A percentile compares a stretch with the other conserved stretches of the same genome.
phyloP scores from a whole-genome alignment of 371 early-diverging fungal species.

The Apophysomyces ossiformis region DNA sequence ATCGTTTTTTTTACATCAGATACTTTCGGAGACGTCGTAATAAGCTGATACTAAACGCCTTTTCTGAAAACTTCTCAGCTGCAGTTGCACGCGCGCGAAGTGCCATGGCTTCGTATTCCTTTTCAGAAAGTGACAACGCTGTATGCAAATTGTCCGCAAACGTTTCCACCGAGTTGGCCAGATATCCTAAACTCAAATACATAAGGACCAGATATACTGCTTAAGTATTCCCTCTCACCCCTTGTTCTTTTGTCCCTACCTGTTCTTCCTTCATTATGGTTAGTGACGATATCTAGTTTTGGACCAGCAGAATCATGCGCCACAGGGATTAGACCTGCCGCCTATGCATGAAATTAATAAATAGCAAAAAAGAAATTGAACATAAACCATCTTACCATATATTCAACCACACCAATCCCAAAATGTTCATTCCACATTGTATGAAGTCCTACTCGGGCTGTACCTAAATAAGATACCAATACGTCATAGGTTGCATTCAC shows the following conservation, averaged over 20 bases:
- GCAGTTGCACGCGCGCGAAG: conserved; percentile 67
- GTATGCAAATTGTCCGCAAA: conserved; percentile 68
- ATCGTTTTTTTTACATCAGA: conserved; percentile 19
- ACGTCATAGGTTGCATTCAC: conserved; percentile 79
- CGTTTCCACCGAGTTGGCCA: conserved; percentile 67
- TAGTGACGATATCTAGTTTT: conserved; percentile 86
- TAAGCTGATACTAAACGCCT: conserved; percentile 58
- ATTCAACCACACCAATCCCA: conserved; percentile 96
- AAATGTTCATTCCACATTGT: conserved; percentile 98
- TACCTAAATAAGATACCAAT: conserved; percentile 61
- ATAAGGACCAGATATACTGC: background rate
- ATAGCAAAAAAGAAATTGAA: background rate
- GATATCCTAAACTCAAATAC: conserved; percentile 56
- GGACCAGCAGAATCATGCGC: conserved; percentile 97
- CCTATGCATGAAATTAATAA: conserved; percentile 44
- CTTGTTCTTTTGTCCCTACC: conserved; percentile 27
- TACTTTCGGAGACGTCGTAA: conserved; percentile 43
- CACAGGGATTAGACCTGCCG: conserved; percentile 88
- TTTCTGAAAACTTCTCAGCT: conserved; percentile 72
- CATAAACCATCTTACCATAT: conserved; percentile 69
- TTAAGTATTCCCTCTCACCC: background rate
- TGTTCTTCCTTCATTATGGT: conserved; percentile 50
- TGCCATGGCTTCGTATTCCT: conserved; percentile 54
- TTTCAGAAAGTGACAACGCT: conserved; percentile 50
- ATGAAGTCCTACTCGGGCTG: conserved; percentile 84